Base-by-base conservation (phyloP, 805 yeast genomes). In the Lipomyces yamadae region DNA sequence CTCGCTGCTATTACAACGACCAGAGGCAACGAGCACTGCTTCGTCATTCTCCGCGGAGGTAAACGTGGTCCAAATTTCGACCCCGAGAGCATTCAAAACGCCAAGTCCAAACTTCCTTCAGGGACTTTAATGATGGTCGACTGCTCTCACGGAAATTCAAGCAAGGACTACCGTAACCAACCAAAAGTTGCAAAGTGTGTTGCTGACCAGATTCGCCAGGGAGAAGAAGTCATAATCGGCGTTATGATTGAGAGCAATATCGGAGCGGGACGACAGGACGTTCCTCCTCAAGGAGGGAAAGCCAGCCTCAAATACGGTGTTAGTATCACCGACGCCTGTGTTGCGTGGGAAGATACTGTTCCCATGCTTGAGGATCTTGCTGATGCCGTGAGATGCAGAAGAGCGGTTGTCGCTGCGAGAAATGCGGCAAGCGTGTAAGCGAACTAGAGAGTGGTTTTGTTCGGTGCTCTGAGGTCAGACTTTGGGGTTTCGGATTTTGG, bases 111-210 rank as follows among this genome's bases (percentile, higher is more conserved):
- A 77, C 85, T 91, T 73, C 73, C 88, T 82, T 66, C 79, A 78
- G 79, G 83, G 81, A 74, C 61, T 29, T 60, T 65, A 11, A 80
- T 75, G 68, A 95, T 95, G 99, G 90, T 95, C 69, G 99, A 95
- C 81, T 95, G 97, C 81, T 93, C 98, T 58, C 99, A 95, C 80
- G 99, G 97, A 75, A 95, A 95, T 84, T 92, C 98, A 50, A 87
- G 84, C 80, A 95, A 95, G 81, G 95, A 95, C 81, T 92, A 86
- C 88, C 86, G 87, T 77, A 95, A 95, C 82, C 99, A 95, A 82
- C 98, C 99, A 67, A 87, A 84, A 78, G 99, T 95, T n/a, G 88
- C 92, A 72, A 81, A 84, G 35, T 86, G 83, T 65, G 95, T 94
- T 63, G 92, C 94, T 60, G 86, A 86, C 72, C 98, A 95, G 81